Evolutionary conservation across 345 rosid species (phyloP), one percentile per base, ranked within the genome.

Genomic region (Aethionema arabicum): DNA sequence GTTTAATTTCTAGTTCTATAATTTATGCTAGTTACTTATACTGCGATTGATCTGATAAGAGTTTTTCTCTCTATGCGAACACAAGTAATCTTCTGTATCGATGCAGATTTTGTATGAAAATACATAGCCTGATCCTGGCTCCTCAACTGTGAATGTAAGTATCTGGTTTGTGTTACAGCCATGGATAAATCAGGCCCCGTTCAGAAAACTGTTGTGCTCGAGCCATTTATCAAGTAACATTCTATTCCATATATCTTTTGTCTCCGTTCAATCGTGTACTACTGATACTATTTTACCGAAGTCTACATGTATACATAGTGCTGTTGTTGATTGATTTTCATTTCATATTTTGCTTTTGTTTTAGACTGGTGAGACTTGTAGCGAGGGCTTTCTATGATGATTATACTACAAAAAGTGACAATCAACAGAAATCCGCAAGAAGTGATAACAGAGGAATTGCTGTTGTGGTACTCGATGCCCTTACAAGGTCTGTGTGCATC

Each of bases 371-470:
- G 76, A 91, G 78, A 77, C 83, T 87, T 32, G 72, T 78, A 14
- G 96, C 85, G 3, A 79, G 95, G 74, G 95, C 90, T 6, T 89
- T 92, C 61, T 92, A 89, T 56, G 93, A 92, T 76, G 88, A 86
- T 48, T 66, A 79, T n/a, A 72, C 88, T 6, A 83, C 85, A 0
- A 78, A 79, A 68, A 88, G 82, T 42, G 95, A 88, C 44, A 86
- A 78, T 75, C 95, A 85, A 74, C 88, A 88, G 12, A 92, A 82
- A 72, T 77, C 68, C 14, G 90, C 85, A 29, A 77, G 81, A 49
- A 76, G 83, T 56, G 96, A 88, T 43, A 85, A 80, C 62, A 76
- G 83, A 67, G 98, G 96, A 60, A 85, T 81, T 66, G 92, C 84
- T 2, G 85, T 89, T 3, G 90, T 86, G 61, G 87, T 91, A 44